Evolutionary conservation across 2,329 filamentous ascomycete species (phyloP).

Genomic region (Curvularia sp.): DNA sequence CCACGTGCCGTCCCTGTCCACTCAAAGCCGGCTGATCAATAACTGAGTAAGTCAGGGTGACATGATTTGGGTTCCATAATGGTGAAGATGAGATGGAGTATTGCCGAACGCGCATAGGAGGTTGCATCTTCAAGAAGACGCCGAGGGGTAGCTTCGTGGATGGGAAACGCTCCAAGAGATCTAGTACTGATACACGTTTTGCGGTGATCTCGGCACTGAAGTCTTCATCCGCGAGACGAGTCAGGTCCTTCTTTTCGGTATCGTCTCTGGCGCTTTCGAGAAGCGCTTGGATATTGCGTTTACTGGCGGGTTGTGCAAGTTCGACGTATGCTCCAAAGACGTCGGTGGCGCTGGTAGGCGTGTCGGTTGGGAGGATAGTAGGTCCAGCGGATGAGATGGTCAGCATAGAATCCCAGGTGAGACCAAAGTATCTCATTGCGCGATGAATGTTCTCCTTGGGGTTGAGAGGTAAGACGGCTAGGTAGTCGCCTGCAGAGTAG

Average conservation of each 20-base stretch:
- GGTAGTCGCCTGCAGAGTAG: slow-evolving; percentile 78
- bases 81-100: slow-evolving; percentile 83
- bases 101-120: slow-evolving; percentile 78
- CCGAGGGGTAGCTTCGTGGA: slow-evolving; percentile 68
- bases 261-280: slow-evolving; percentile 60
- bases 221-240: slow-evolving; percentile 54
- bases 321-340: slow-evolving; percentile 76
- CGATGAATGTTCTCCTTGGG: slow-evolving; percentile 67
- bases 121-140: slow-evolving; percentile 73
- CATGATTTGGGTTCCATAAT: slow-evolving; percentile 62
- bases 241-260: slow-evolving; percentile 59
- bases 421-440: slow-evolving; percentile 68
- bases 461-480: slow-evolving; percentile 76
- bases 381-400: slow-evolving; percentile 67
- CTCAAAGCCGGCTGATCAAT: slow-evolving; percentile 63
- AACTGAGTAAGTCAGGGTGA: slow-evolving; percentile 73
- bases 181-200: slow-evolving; percentile 70
- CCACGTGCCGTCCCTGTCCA: slow-evolving; percentile 54
- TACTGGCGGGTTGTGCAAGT: slow-evolving; percentile 74
- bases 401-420: slow-evolving; percentile 73
- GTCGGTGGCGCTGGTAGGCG: slow-evolving; percentile 66
- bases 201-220: slow-evolving; percentile 51
- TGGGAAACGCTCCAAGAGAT: slow-evolving; percentile 70
- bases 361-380: slow-evolving; percentile 70
- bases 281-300: slow-evolving; percentile 63